Conservation (phyloP, 768 basidiomycete genomes). For the Suillus lakei region DNA sequence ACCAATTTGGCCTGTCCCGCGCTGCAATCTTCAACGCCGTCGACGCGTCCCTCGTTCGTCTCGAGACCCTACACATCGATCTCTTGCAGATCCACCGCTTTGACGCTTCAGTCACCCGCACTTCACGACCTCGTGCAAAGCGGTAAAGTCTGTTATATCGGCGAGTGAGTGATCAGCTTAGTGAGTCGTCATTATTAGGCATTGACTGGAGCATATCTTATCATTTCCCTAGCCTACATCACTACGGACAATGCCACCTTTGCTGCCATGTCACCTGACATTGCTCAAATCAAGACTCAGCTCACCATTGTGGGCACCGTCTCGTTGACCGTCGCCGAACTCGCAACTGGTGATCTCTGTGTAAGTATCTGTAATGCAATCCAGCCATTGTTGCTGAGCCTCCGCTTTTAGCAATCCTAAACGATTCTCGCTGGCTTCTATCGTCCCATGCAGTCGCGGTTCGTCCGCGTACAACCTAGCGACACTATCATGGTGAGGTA, state of each 20-base stretch:
- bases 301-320: constrained; percentile 26
- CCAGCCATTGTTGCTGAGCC: background rate
- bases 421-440: too few species aligned
- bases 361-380: constrained; percentile 18
- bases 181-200: constrained; percentile 25
- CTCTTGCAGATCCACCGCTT: too few species aligned
- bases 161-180: constrained; percentile 23
- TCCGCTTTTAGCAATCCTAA: too few species aligned
- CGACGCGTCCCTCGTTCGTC: too few species aligned
- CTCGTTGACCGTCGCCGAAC: constrained; percentile 27
- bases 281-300: constrained; percentile 27
- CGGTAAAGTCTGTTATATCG: too few species aligned
- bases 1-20: too few species aligned
- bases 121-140: too few species aligned
- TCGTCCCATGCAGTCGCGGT: too few species aligned
- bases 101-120: too few species aligned
- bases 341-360: constrained; percentile 25
- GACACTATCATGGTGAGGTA: constrained; percentile 96
- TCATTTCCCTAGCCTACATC: constrained; percentile 25
- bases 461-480: too few species aligned
- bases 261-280: constrained; percentile 22
- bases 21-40: too few species aligned
- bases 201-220: constrained; percentile 2
- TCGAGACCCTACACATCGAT: too few species aligned
- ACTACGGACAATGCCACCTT: constrained; percentile 28